phyloP scores from a whole-genome alignment of 208 protist genomes.

The Porcisia hertigi region DNA sequence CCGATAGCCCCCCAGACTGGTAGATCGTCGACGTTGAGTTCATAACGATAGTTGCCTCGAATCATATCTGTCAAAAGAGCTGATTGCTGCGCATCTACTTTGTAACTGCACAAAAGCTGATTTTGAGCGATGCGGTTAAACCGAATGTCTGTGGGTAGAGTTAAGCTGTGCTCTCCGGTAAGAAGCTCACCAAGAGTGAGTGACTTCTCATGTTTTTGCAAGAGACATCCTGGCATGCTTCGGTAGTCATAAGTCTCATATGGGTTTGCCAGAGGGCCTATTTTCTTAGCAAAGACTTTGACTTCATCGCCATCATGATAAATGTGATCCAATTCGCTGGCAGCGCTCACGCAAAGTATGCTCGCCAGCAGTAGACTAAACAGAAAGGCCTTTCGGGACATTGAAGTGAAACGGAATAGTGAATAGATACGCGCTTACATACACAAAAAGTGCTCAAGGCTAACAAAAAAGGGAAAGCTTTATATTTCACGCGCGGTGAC shows the following conservation, averaged over 20 bases:
- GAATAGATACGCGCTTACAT: background rate
- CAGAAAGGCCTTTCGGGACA: background rate
- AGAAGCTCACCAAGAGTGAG: slow-evolving; percentile 84
- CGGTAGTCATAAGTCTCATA: slow-evolving; percentile 95
- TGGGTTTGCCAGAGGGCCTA: slow-evolving; percentile 62
- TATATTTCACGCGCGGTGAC: background rate
- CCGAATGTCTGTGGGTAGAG: slow-evolving; percentile 46
- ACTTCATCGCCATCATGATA: slow-evolving; percentile 13
- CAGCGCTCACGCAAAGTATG: background rate
- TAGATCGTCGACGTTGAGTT: slow-evolving; percentile 65
- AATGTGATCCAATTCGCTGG: background rate
- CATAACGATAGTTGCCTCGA: slow-evolving; percentile 45
- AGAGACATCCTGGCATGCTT: slow-evolving; percentile 77
- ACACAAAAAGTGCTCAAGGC: background rate
- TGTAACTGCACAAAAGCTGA: slow-evolving; percentile 45
- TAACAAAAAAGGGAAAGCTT: background rate
- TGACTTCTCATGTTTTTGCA: slow-evolving; percentile 13
- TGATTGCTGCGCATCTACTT: slow-evolving; percentile 12
- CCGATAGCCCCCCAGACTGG: slow-evolving; percentile 57
- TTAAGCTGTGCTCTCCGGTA: slow-evolving; percentile 58
- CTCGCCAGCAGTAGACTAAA: background rate
- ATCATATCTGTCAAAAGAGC: slow-evolving; percentile 32
- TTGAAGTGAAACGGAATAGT: no score
- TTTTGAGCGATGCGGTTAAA: slow-evolving; percentile 36
- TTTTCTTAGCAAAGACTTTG: slow-evolving; percentile 18